These are phyloP conservation scores for Bruguiera sexangula DNA, from an alignment of 345 rosid genomes.

Conservation along the genomic window DNA sequence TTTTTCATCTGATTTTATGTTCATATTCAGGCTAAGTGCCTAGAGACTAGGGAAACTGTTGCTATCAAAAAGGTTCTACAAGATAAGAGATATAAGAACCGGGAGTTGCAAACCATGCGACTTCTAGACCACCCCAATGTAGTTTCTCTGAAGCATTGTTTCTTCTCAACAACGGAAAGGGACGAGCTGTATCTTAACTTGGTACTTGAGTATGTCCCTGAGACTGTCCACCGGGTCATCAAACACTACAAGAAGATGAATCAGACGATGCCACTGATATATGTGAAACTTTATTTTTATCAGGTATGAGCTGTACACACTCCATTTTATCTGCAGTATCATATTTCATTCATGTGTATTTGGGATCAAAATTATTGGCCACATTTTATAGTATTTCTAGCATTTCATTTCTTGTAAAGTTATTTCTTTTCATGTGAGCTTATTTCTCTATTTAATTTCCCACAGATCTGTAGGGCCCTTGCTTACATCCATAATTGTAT, in stretches of 20 bases:
- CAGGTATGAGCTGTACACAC: constrained; percentile 44
- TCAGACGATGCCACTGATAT: constrained; percentile 85
- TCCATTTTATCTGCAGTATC: background rate
- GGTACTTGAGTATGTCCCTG: constrained; percentile 92
- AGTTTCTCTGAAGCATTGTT: constrained; percentile 86
- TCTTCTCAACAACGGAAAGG: constrained; percentile 90
- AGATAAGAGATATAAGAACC: constrained; percentile 95
- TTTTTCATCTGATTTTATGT: constrained; percentile 5
- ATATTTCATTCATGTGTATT: background rate
- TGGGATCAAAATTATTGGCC: background rate
- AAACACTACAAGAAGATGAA: constrained; percentile 79
- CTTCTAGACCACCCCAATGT: constrained; percentile 95
- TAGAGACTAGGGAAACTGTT: constrained; percentile 92
- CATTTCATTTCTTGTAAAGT: background rate
- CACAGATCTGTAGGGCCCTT: constrained; percentile 87
- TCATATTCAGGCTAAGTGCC: constrained; percentile 76
- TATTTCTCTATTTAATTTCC: constrained; percentile 10
- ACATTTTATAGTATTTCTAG: background rate
- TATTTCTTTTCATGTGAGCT: background rate
- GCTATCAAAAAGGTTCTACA: constrained; percentile 89
- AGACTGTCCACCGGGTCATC: constrained; percentile 84
- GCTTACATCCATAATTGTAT: constrained; percentile 80
- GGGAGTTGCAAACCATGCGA: constrained; percentile 97
- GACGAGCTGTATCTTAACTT: constrained; percentile 88
- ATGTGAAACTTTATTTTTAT: constrained; percentile 84